Percentiles rank a stretch among this genome's conserved stretches.
phyloP scores from a whole-genome alignment of 495 filamentous ascomycete genomes.

The Collariella sp. region DNA sequence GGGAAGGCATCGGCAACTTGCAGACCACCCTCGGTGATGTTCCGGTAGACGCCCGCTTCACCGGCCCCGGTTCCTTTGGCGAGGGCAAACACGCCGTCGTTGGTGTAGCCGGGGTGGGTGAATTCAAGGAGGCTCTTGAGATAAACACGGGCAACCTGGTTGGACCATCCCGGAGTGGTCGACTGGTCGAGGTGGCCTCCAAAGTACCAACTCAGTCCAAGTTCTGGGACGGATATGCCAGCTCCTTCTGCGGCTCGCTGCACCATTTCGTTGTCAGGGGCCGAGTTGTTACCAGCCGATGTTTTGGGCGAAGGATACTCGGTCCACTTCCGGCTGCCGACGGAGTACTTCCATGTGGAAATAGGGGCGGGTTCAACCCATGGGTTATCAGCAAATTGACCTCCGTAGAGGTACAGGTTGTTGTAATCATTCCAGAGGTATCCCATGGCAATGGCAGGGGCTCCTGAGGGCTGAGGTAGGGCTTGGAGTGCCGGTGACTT shows the following conservation, averaged over 20 bases:
- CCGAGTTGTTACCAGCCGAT: slow-evolving; percentile 49
- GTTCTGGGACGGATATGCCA: slow-evolving; percentile 55
- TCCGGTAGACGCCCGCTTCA: slow-evolving; percentile 51
- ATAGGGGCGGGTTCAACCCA: slow-evolving; percentile 41
- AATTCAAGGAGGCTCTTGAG: slow-evolving; percentile 68
- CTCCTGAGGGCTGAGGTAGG: slow-evolving; percentile 56
- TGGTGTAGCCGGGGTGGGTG: slow-evolving; percentile 57
- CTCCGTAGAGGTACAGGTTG: slow-evolving; percentile 63
- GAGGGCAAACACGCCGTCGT: slow-evolving; percentile 47
- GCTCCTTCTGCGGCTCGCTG: slow-evolving; percentile 64
- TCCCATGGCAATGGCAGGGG: slow-evolving; percentile 60
- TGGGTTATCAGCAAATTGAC: slow-evolving; percentile 56
- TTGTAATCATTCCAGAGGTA: slow-evolving; percentile 63
- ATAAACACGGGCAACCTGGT: slow-evolving; percentile 51
- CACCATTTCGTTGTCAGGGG: slow-evolving; percentile 41
- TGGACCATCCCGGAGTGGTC: slow-evolving; percentile 63
- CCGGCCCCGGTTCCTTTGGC: slow-evolving; percentile 40
- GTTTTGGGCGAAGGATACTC: slow-evolving; percentile 49
- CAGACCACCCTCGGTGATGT: slow-evolving; percentile 61
- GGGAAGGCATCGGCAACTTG: slow-evolving; percentile 56
- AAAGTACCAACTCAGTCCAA: slow-evolving; percentile 66
- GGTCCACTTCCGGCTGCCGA: slow-evolving; percentile 49
- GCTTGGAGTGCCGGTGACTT: slow-evolving; percentile 49
- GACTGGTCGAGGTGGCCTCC: slow-evolving; percentile 61
- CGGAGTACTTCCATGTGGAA: slow-evolving; percentile 60